Evolutionary conservation across 805 yeast genomes (phyloP), one percentile per base, ranked within the genome.

Genomic region (Teunomyces lycoperdinae): DNA sequence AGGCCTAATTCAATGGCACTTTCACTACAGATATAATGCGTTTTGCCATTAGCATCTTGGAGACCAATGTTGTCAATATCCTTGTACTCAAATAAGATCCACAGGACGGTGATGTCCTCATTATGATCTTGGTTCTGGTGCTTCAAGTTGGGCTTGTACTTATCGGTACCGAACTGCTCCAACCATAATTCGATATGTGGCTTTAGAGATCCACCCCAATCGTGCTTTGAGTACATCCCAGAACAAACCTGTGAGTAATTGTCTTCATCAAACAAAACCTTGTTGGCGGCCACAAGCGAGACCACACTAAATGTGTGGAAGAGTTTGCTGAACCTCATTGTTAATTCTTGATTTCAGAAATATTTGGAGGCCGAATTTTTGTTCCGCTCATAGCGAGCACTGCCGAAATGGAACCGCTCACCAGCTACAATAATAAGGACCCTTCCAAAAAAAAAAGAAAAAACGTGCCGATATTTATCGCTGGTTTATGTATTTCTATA

Each of bases 221-320:
- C 96, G 42, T 80, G 74, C 57, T 83, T 84, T 47, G 91, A 79
- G 68, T 92, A 92, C 83, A 92, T 85, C 31, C 99, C 99, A 4
- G 90, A 77, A 64, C 99, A 92, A 24, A 81, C 80, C 58, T 88
- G 94, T 13, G 84, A 73, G 43, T 78, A 68, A 9, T 58, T 26
- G 4, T 49, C 66, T 11, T 77, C 64, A 41, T 78, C 76, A 53
- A 89, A 73, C 24, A 61, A 60, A 28, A 77, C 85, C 59, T 69
- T 65, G 54, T 74, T 77, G 61, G 74, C 82, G 9, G 43, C 43
- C 10, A 39, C 61, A 30, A 43, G 16, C 26, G 42, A 16, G 16
- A 20, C 17, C 10, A 43, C 31, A n/a, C 27, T 39, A 20, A 30
- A 30, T 11, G 34, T 17, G 42, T 17, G 26, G 16, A 32, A 26